Conservation (phyloP, 2,329 filamentous ascomycete genomes). For the Pseudogymnoascus pannorum region DNA sequence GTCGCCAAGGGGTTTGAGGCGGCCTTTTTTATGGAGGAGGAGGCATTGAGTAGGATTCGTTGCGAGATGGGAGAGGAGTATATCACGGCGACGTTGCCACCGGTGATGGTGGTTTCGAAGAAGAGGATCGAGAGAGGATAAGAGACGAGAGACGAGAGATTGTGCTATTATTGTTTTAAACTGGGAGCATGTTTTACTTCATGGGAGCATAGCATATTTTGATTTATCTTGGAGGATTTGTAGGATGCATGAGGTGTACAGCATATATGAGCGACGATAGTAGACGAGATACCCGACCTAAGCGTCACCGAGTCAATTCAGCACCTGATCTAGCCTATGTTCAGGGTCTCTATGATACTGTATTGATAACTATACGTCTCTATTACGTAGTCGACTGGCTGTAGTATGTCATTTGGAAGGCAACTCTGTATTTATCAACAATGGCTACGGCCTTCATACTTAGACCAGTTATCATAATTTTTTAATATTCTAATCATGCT, state of each 20-base stretch:
- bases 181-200: neutral
- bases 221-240: neutral
- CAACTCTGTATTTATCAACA: neutral
- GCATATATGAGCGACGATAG: constrained; percentile 3
- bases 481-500: neutral
- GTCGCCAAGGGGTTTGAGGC: constrained; percentile 25
- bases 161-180: too few species aligned
- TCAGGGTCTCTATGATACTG: neutral
- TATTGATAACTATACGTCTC: neutral
- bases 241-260: neutral
- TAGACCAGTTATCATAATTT: neutral
- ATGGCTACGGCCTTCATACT: neutral
- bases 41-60: constrained; percentile 20
- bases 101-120: constrained; percentile 20
- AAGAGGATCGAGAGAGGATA: neutral
- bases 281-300: constrained; percentile 3
- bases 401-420: neutral
- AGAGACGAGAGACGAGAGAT: neutral
- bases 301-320: constrained; percentile 1
- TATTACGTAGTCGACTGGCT: neutral
- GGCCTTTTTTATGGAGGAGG: constrained; percentile 23
- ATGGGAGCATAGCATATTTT: neutral
- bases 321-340: neutral
- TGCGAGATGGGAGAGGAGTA: constrained; percentile 19
- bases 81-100: constrained; percentile 19